Base-by-base conservation (phyloP, 116 monocot species). In the Papilionanthe hybrid region DNA sequence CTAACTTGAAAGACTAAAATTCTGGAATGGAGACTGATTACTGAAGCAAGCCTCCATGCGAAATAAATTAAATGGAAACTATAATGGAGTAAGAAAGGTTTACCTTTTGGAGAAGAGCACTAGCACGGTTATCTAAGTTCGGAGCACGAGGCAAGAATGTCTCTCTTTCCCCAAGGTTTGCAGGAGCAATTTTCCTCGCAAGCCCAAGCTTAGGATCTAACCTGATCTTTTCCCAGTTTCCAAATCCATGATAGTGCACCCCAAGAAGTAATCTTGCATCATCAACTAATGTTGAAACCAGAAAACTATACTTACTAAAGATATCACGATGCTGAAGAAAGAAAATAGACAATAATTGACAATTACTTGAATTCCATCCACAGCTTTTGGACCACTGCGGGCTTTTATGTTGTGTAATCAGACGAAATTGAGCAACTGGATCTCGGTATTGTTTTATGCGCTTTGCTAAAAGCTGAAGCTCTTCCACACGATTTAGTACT, bases 331-430 rank as follows among this genome's bases (percentile, higher is more conserved):
- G 60, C 22, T 9, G 50, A 76, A 37, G 13, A 12, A n/a, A 78
- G 63, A 72, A 53, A 73, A 77, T 25, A 69, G 22, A 15, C 28
- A 58, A n/a, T 12, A 49, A 25, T 66, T 32, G 47, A 27, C 56
- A 79, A 44, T 56, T 85, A 94, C 98, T 90, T 87, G 88, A 84
- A 90, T 88, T 98, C 98, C 98, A 98, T 19, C 91, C 91, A 81
- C 98, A 98, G 58, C 93, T 94, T 86, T 94, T 94, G 37, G 94
- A 94, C 98, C 98, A 98, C 57, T 94, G 94, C 44, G 98, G 94
- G 80, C 86, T 93, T 90, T 98, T 98, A 85, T 94, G 90, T 27
- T 93, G 85, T 75, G 84, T 84, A 37, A 92, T 81, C 77, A 98
- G 85, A 6, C 98, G 87, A 76, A 94, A 98, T 69, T 98, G 94